These are phyloP conservation scores for Hippophae gyantsensis DNA, from an alignment of 306 rosid species.

Conservation along the genomic window DNA sequence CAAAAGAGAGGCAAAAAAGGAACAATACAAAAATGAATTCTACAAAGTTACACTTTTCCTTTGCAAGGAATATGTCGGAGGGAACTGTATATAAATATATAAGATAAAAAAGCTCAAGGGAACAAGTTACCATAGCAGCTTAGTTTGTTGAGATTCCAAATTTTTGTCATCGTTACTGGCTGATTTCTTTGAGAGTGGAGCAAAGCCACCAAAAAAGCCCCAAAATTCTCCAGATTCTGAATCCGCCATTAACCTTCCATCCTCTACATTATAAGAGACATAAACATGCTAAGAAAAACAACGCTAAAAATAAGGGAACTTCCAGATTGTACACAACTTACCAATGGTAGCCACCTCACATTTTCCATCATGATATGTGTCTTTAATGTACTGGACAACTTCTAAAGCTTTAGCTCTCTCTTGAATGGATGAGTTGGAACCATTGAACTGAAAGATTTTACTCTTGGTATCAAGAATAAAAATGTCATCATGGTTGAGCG, in stretches of 20 bases:
- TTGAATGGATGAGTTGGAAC: conserved; percentile 87
- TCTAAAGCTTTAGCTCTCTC: conserved; percentile 98
- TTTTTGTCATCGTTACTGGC: conserved; percentile 45
- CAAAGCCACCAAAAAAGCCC: conserved; percentile 95
- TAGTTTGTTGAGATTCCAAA: conserved; percentile 53
- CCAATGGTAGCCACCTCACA: conserved; percentile 91
- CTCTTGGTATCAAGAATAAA: conserved; percentile 84
- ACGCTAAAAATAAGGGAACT: conserved; percentile 12
- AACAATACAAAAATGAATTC: too few species aligned
- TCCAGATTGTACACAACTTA: conserved; percentile 36
- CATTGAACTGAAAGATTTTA: conserved; percentile 91
- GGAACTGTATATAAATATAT: conserved; percentile 5
- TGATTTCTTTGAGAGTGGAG: conserved; percentile 90
- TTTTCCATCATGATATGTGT: conserved; percentile 87
- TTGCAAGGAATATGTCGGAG: not conserved
- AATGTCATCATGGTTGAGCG: conserved; percentile 89
- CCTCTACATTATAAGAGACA: conserved; percentile 53
- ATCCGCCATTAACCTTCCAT: conserved; percentile 97
- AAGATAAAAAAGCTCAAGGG: conserved; percentile 10
- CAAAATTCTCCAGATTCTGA: conserved; percentile 93
- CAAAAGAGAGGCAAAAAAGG: too few species aligned
- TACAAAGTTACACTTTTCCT: too few species aligned
- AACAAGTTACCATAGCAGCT: conserved; percentile 62
- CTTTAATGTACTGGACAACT: conserved; percentile 89
- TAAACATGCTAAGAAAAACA: conserved; percentile 23